Percentiles rank a stretch among this genome's conserved stretches.
Conservation (phyloP, 306 rosid genomes). For the Senna siamea region DNA sequence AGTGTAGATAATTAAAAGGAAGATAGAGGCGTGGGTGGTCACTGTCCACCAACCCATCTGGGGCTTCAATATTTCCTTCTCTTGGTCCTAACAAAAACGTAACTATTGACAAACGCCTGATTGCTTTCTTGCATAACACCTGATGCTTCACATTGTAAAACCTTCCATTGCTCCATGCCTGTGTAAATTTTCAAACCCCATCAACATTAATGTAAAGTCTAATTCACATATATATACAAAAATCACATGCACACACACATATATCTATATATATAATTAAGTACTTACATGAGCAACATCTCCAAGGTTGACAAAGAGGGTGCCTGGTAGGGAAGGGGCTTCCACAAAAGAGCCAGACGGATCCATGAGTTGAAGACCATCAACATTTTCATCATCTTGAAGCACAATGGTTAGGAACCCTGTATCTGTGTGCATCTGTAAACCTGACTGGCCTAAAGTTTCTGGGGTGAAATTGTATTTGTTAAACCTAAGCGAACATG, state of each 20-base stretch:
- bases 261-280: no score
- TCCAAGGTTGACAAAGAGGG: constrained; percentile 58
- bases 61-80: constrained; percentile 50
- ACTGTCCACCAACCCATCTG: constrained; percentile 51
- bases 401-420: constrained; percentile 57
- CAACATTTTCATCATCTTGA: constrained; percentile 64
- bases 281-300: constrained; percentile 59
- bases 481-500: constrained; percentile 62
- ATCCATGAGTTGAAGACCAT: constrained; percentile 66
- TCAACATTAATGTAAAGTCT: no score
- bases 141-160: constrained; percentile 57
- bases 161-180: constrained; percentile 76
- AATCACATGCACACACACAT: no score
- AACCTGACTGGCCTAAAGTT: constrained; percentile 54
- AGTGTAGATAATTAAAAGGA: constrained; percentile 50
- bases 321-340: constrained; percentile 51
- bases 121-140: constrained; percentile 60
- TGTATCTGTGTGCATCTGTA: constrained; percentile 60
- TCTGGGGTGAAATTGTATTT: constrained; percentile 60
- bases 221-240: no score
- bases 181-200: background rate
- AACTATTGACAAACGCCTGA: constrained; percentile 50
- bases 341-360: constrained; percentile 42
- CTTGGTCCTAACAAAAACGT: constrained; percentile 57
- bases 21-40: constrained; percentile 49